Percentiles rank a stretch among this genome's conserved stretches.
phyloP scores from a whole-genome alignment of 2,329 filamentous ascomycete genomes.

The Botrytis elliptica region DNA sequence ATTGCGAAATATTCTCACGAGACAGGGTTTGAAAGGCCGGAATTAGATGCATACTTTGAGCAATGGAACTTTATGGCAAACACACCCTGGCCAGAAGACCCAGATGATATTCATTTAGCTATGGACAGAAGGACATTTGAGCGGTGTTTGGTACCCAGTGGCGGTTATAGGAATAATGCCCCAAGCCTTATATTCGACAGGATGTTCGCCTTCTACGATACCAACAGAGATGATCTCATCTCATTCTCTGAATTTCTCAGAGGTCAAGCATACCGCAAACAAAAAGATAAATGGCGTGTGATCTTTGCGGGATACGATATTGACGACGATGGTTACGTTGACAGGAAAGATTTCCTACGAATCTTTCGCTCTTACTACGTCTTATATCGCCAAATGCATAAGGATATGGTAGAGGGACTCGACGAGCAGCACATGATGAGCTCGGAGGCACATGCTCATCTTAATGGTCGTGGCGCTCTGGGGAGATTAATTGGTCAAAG shows the following conservation, averaged over 20 bases:
- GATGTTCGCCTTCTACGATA: constrained; percentile 96
- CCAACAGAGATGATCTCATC: constrained; percentile 83
- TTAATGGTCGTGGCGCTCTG: constrained; percentile 68
- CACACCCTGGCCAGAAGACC: constrained; percentile 78
- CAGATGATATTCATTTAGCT: constrained; percentile 72
- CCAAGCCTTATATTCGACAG: constrained; percentile 93
- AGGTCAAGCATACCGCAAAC: constrained; percentile 69
- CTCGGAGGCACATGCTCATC: constrained; percentile 72
- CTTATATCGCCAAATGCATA: constrained; percentile 84
- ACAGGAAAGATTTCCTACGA: constrained; percentile 81
- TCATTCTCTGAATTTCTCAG: constrained; percentile 89
- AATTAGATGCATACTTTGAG: constrained; percentile 92
- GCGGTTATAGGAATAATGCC: constrained; percentile 70
- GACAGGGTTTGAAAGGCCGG: constrained; percentile 78
- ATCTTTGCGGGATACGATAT: constrained; percentile 91
- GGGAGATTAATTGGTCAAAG: constrained; percentile 59
- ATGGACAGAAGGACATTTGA: constrained; percentile 95
- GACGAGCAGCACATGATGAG: constrained; percentile 77
- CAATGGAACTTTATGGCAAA: constrained; percentile 95
- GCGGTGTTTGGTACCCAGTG: constrained; percentile 82
- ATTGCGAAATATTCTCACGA: constrained; percentile 68
- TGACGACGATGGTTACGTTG: constrained; percentile 81
- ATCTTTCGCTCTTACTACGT: constrained; percentile 93
- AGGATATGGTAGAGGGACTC: constrained; percentile 74
- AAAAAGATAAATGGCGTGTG: constrained; percentile 66